These are phyloP conservation scores for Pycnococcus provasolii DNA, from an alignment of 139 green algal species.

Conservation along the genomic window DNA sequence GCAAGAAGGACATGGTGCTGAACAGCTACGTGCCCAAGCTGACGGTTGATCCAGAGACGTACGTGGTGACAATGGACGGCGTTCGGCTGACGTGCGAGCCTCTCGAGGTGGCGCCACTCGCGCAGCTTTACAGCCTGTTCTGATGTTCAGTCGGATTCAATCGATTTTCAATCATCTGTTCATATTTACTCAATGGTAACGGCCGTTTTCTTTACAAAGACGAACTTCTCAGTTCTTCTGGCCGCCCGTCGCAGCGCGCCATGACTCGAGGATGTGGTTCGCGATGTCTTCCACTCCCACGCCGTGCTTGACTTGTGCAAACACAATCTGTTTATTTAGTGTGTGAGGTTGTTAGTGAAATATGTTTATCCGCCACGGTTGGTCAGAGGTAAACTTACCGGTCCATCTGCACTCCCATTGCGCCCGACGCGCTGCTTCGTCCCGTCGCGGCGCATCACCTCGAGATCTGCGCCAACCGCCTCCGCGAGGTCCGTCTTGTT, in stretches of 20 bases:
- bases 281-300: slow-evolving; percentile 35
- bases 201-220: no score
- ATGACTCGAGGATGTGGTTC: slow-evolving; percentile 31
- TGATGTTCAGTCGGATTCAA: background rate
- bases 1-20: slow-evolving; percentile 41
- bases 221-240: background rate
- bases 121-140: slow-evolving; percentile 42
- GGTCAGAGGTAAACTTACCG: background rate
- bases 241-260: slow-evolving; percentile 12
- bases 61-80: slow-evolving; percentile 38
- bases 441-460: slow-evolving; percentile 35
- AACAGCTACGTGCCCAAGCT: slow-evolving; percentile 34
- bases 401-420: background rate
- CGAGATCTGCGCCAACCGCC: slow-evolving; percentile 36
- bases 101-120: slow-evolving; percentile 28
- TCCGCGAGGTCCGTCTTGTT: slow-evolving; percentile 43
- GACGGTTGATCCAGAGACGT: slow-evolving; percentile 42
- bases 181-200: no score
- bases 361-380: background rate
- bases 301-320: slow-evolving; percentile 37
- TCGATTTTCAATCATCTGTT: no score
- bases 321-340: slow-evolving; percentile 5
- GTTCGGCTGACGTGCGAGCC: slow-evolving; percentile 31
- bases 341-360: background rate
- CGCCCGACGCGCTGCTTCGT: slow-evolving; percentile 25